These are phyloP conservation scores for Pichia thaimueangensis DNA, from an alignment of 805 yeast genomes.

Conservation along the genomic window DNA sequence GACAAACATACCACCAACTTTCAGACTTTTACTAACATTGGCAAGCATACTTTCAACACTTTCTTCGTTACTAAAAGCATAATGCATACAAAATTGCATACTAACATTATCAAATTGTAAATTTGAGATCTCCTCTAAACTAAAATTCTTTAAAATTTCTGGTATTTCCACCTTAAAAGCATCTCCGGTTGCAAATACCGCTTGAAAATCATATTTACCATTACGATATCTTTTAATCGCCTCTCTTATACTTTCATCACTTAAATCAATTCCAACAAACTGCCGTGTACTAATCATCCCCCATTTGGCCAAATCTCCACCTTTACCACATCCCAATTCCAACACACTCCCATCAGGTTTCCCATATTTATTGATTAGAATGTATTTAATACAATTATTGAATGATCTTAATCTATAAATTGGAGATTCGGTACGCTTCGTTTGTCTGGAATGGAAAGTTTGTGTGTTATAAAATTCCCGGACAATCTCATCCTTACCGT, in stretches of 20 bases:
- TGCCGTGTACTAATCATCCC: conserved; percentile 65
- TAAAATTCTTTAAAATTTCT: conserved; percentile 56
- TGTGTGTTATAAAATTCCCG: conserved; percentile 82
- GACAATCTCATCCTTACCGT: conserved; percentile 56
- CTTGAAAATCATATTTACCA: conserved; percentile 37
- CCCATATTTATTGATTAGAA: conserved; percentile 67
- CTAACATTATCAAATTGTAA: conserved; percentile 87
- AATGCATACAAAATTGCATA: conserved; percentile 89
- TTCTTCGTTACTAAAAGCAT: conserved; percentile 83
- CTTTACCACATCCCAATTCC: conserved; percentile 96
- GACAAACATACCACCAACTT: conserved; percentile 78
- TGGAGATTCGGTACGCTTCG: conserved; percentile 66
- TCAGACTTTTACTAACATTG: conserved; percentile 70
- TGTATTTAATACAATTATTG: conserved; percentile 87
- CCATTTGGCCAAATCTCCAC: conserved; percentile 94
- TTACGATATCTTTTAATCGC: conserved; percentile 69
- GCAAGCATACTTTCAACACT: conserved; percentile 66
- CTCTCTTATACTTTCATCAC: conserved; percentile 80
- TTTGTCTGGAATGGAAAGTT: conserved; percentile 58
- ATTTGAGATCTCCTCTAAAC: conserved; percentile 44
- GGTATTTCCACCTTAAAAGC: conserved; percentile 72
- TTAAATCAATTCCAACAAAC: conserved; percentile 86
- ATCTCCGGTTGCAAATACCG: conserved; percentile 89
- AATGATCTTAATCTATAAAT: conserved; percentile 82
- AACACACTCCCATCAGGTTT: conserved; percentile 51